Conservation (phyloP, 116 monocot species). For the Trichopus zeylanicus region DNA sequence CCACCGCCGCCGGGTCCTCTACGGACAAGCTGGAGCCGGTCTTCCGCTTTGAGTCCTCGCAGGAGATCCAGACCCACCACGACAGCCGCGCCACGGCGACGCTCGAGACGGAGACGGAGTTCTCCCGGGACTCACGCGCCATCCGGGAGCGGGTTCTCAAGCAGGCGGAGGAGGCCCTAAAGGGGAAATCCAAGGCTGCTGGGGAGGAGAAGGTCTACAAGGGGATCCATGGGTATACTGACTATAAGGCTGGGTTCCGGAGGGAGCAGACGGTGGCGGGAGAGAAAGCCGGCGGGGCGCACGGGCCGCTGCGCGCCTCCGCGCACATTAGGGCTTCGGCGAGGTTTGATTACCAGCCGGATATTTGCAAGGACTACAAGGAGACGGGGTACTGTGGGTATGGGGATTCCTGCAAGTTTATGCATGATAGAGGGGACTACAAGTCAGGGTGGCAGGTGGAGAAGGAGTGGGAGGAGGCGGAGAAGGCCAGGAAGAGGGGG, state of each 20-base stretch:
- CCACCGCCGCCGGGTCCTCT: conserved; percentile 4
- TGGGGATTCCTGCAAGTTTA: conserved; percentile 96
- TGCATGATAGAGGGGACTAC: conserved; percentile 98
- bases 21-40: neutral
- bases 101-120: conserved; percentile 95
- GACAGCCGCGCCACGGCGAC: conserved; percentile 88
- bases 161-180: conserved; percentile 45
- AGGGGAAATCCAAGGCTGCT: conserved; percentile 16
- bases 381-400: conserved; percentile 98
- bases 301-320: conserved; percentile 87
- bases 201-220: conserved; percentile 57
- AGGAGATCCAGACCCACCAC: conserved; percentile 74
- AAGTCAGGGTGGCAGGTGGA: conserved; percentile 99
- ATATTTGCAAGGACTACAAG: conserved; percentile 99
- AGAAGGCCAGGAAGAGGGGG: conserved; percentile 69
- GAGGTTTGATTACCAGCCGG: conserved; percentile 99
- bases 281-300: conserved; percentile 94
- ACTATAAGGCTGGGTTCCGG: conserved; percentile 92
- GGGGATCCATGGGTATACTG: conserved; percentile 87
- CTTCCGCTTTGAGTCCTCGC: conserved; percentile 90
- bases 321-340: conserved; percentile 76
- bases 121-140: conserved; percentile 80
- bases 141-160: conserved; percentile 82
- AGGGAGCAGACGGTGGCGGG: conserved; percentile 84
- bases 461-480: conserved; percentile 89